Conservation (phyloP, 257 asterid species). For the Solanum habrochaites region DNA sequence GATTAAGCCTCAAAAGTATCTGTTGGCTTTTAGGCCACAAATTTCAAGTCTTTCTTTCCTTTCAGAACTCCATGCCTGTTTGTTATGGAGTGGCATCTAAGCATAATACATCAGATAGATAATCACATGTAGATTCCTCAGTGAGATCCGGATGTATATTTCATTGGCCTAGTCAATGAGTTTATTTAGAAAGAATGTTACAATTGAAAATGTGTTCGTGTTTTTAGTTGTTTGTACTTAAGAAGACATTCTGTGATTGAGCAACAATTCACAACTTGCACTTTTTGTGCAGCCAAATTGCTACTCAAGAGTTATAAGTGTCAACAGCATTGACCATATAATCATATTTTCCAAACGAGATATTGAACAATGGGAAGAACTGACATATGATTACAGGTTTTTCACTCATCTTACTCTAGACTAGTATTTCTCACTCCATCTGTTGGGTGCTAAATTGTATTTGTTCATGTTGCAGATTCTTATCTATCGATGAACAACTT, state of each 20-base stretch:
- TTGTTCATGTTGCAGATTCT: slow-evolving; percentile 43
- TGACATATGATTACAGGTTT: slow-evolving; percentile 96
- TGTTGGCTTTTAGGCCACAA: neutral
- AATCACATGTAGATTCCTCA: neutral
- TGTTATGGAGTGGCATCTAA: neutral
- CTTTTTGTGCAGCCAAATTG: slow-evolving; percentile 76
- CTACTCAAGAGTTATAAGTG: slow-evolving; percentile 73
- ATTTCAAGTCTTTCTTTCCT: neutral
- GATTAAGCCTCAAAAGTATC: neutral
- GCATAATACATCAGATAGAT: neutral
- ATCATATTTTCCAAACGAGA: slow-evolving; percentile 95
- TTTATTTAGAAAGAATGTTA: neutral
- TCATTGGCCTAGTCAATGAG: neutral
- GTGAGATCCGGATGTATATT: neutral
- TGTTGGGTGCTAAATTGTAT: neutral
- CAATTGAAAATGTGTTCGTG: neutral
- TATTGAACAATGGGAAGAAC: slow-evolving; percentile 73
- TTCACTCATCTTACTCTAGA: neutral
- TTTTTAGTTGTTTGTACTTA: neutral
- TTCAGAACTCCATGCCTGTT: neutral
- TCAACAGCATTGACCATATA: slow-evolving; percentile 64
- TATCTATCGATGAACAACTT: slow-evolving; percentile 70
- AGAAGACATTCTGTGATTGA: neutral
- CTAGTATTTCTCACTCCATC: neutral
- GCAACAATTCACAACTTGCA: neutral